A percentile compares a stretch with the other conserved stretches of the same genome.
Evolutionary conservation across 2,329 filamentous ascomycete genomes (phyloP).

Genomic region (Fonsecaea pugnacius): DNA sequence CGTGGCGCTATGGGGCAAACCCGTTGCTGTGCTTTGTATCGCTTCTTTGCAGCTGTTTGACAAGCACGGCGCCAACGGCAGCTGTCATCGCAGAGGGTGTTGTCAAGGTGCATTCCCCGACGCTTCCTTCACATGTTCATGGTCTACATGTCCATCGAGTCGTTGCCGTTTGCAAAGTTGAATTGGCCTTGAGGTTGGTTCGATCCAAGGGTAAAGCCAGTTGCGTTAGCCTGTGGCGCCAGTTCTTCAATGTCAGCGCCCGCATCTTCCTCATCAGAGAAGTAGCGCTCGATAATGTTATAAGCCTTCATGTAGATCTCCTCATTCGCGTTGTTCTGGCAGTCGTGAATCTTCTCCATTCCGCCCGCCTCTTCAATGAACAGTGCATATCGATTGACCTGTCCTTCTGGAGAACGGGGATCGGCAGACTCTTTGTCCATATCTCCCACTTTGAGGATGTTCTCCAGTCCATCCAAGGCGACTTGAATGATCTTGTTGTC

Average conservation of each 20-base stretch:
- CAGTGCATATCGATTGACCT: slow-evolving; percentile 93
- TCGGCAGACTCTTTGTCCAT: slow-evolving; percentile 92
- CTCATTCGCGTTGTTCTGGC: slow-evolving; percentile 99
- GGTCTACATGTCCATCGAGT: slow-evolving; percentile 74
- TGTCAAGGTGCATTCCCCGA: neutral
- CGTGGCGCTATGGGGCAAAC: slow-evolving; percentile 3
- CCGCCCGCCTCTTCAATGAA: slow-evolving; percentile 98
- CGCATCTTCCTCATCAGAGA: slow-evolving; percentile 93
- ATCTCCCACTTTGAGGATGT: slow-evolving; percentile 98
- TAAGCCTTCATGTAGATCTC: slow-evolving; percentile 99
- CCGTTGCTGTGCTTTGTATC: neutral
- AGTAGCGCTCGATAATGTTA: slow-evolving; percentile 99
- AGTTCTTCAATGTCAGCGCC: slow-evolving; percentile 78
- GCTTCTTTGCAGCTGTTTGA: neutral
- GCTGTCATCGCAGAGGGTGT: slow-evolving; percentile 5
- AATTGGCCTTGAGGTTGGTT: slow-evolving; percentile 79
- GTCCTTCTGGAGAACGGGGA: slow-evolving; percentile 66
- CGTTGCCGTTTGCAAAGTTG: slow-evolving; percentile 80
- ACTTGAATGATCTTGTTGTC: slow-evolving; percentile 99
- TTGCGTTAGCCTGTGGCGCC: slow-evolving; percentile 71
- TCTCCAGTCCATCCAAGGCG: slow-evolving; percentile 94
- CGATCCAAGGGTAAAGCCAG: slow-evolving; percentile 70
- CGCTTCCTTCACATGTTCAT: slow-evolving; percentile 3
- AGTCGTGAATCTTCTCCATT: slow-evolving; percentile 99
- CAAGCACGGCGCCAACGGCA: slow-evolving; percentile 6